Percentiles rank a stretch among this genome's conserved stretches.
Conservation (phyloP, 2,329 filamentous ascomycete genomes). For the Penicillium occitanis region DNA sequence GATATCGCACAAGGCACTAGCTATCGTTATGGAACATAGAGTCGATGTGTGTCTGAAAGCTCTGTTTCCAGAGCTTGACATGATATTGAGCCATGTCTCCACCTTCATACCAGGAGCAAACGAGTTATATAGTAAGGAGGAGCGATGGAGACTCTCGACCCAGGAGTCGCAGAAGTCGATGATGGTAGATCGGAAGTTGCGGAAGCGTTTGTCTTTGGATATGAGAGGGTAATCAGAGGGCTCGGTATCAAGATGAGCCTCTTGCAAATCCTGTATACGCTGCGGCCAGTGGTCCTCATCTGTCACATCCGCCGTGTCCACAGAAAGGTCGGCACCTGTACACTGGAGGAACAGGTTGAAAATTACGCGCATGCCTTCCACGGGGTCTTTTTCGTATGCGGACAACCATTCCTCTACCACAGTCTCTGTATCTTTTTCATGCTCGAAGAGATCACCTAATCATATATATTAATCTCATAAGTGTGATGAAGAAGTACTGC, state of each 20-base stretch:
- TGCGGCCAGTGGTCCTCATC: conserved; percentile 84
- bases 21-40: conserved; percentile 75
- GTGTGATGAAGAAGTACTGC: too few species aligned
- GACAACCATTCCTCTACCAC: conserved; percentile 60
- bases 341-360: conserved; percentile 64
- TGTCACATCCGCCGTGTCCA: conserved; percentile 79
- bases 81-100: conserved; percentile 81
- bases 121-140: conserved; percentile 77
- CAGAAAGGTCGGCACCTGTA: conserved; percentile 75
- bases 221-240: conserved; percentile 91
- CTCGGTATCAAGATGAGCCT: conserved; percentile 77
- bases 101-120: conserved; percentile 80
- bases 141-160: conserved; percentile 74
- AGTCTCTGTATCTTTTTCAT: conserved; percentile 55
- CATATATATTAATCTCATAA: conserved; percentile 25
- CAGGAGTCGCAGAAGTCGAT: conserved; percentile 76
- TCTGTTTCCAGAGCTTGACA: conserved; percentile 83
- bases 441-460: conserved; percentile 60
- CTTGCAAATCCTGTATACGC: conserved; percentile 79
- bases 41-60: conserved; percentile 95
- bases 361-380: conserved; percentile 56
- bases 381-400: conserved; percentile 56
- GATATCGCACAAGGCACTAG: conserved; percentile 72
- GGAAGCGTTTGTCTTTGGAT: conserved; percentile 72
- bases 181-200: conserved; percentile 74